Evolutionary conservation across 768 basidiomycete species (phyloP).

Genomic region (Termitomyces titanicus): DNA sequence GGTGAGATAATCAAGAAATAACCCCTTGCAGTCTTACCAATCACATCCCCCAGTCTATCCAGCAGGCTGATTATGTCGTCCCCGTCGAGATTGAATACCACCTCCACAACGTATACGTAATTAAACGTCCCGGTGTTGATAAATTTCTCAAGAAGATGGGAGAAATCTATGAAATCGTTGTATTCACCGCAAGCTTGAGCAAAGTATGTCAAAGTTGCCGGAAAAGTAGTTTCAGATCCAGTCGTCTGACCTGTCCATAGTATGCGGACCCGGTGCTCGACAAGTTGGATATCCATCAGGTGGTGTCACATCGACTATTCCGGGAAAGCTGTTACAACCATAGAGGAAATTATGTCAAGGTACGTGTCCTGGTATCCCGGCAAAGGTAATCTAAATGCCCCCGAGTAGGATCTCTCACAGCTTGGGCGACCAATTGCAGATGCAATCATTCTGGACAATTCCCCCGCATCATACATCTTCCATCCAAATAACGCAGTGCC

Average conservation of each 20-base stretch:
- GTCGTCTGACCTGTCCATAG: constrained; percentile 35
- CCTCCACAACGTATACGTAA: constrained; percentile 98
- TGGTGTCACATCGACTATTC: constrained; percentile 92
- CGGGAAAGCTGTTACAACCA: constrained; percentile 99
- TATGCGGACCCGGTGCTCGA: constrained; percentile 99
- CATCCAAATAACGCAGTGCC: constrained; percentile 99
- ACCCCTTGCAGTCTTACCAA: constrained; percentile 9
- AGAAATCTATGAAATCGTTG: constrained; percentile 95
- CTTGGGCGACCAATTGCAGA: constrained; percentile 91
- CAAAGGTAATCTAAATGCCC: neutral
- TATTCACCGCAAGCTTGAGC: constrained; percentile 96
- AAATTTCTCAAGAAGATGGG: constrained; percentile 98
- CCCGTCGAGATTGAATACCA: constrained; percentile 99
- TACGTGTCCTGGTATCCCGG: constrained; percentile 23
- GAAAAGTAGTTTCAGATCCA: neutral
- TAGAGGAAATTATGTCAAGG: constrained; percentile 99
- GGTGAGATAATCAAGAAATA: constrained; percentile 40
- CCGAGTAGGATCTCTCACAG: constrained; percentile 88
- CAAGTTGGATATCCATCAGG: constrained; percentile 90
- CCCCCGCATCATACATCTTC: constrained; percentile 98
- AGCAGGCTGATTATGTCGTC: constrained; percentile 95
- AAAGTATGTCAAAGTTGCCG: constrained; percentile 56
- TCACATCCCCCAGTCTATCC: constrained; percentile 64
- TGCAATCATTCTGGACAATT: constrained; percentile 98
- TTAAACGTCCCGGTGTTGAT: constrained; percentile 98